Base-by-base conservation (phyloP, 306 rosid genomes). In the Crataegus laevigata region DNA sequence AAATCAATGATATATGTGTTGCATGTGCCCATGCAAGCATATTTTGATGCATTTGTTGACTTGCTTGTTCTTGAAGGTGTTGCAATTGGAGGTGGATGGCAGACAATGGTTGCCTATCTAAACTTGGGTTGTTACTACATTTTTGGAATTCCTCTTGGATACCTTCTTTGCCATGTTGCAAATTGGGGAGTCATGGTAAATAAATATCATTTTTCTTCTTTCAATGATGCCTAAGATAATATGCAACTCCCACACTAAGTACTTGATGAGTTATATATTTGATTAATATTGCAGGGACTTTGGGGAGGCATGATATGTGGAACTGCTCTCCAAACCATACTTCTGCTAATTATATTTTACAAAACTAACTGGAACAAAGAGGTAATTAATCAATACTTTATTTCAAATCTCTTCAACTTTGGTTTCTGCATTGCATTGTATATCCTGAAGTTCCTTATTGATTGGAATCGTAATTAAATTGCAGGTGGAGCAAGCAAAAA, bases 1-100 rank as follows among this genome's bases (percentile, higher is more conserved):
- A 47, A 47, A 15, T 47, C 21, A 1, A 47, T 47, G 18, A 47
- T 5, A 15, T 2, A 47, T 47, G 54, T 47, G 54, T 47, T 5
- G 54, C 6, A 47, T 0, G 21, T 47, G 54, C 54, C 1, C 52
- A 47, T 2, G 52, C 19, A 0, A 47, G 52, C 7, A 47, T 47
- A 47, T 47, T 4, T 4, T 47, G 17, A 47, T 47, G 32, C 29
- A 34, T 17, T 24, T 25, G 19, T 59, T 26, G 17, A 24, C 18
- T 34, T 55, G 40, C 18, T 25, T 52, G 19, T 55, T 24, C 29
- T 8, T 69, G 63, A 57, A 84, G 91, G 93, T 25, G 89, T 89
- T 55, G 91, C 87, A 5, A 66, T 83, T 71, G 89, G 91, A 50
- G 78, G 88, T 58, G 94, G 94, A 71, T 80, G 94, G 91, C 94